phyloP scores from a whole-genome alignment of 129 eudicot genomes.

The Apium graveolens region DNA sequence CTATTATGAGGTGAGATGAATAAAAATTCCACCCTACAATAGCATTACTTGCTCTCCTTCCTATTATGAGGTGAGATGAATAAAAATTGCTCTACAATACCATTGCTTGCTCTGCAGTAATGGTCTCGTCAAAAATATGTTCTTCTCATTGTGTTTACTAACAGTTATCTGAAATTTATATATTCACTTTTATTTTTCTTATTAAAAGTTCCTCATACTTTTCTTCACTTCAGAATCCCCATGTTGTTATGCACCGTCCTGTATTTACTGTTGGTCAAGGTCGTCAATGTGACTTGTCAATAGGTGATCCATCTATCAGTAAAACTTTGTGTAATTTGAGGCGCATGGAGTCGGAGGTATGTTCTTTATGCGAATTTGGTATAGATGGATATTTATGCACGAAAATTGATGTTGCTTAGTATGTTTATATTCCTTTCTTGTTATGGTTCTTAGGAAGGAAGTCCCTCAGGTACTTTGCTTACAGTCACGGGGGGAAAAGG shows the following conservation, averaged over 20 bases:
- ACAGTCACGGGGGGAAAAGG: slow-evolving; percentile 85
- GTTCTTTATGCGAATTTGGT: background rate
- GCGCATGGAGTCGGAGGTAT: slow-evolving; percentile 58
- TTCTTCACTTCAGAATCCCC: slow-evolving; percentile 49
- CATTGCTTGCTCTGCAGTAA: background rate
- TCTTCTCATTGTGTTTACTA: background rate
- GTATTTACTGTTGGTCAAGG: slow-evolving; percentile 80
- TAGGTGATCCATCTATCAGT: slow-evolving; percentile 55
- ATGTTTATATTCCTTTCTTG: background rate
- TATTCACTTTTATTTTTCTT: background rate
- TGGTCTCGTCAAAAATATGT: background rate
- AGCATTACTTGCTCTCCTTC: background rate
- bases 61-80: background rate
- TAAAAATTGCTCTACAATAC: background rate
- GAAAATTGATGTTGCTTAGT: background rate
- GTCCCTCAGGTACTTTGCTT: slow-evolving; percentile 48
- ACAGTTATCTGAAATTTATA: background rate
- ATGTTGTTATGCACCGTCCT: slow-evolving; percentile 43
- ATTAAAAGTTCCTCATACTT: background rate
- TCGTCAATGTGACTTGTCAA: slow-evolving; percentile 63
- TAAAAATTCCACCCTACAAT: background rate
- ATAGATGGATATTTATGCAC: slow-evolving; percentile 1
- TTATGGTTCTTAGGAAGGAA: slow-evolving; percentile 48
- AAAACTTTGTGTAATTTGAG: slow-evolving; percentile 64
- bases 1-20: background rate